Evolutionary conservation across 1,284 basidiomycete species (phyloP).

Genomic region (Somion occarium): DNA sequence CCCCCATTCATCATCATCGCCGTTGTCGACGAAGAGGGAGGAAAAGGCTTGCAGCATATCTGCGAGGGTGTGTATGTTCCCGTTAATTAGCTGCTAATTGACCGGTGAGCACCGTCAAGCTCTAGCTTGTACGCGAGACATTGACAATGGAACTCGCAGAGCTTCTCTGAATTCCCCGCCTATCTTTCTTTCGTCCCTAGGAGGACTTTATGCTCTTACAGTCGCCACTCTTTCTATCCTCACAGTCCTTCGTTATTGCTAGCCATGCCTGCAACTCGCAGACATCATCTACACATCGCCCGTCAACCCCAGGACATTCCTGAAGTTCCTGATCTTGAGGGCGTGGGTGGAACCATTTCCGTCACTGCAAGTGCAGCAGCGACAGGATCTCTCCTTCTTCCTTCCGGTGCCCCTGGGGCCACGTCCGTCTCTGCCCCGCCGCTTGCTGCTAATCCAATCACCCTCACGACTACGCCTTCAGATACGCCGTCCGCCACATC

Average conservation of each 20-base stretch:
- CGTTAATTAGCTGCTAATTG: background rate
- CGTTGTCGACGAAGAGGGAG: no score
- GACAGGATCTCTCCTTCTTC: background rate
- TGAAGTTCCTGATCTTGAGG: slow-evolving; percentile 5
- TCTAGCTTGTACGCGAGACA: background rate
- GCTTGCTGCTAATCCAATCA: slow-evolving; percentile 3
- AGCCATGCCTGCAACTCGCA: slow-evolving; percentile 1
- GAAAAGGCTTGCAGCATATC: no score
- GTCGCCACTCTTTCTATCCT: slow-evolving; percentile 25
- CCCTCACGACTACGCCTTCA: slow-evolving; percentile 6
- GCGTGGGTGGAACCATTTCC: slow-evolving; percentile 7
- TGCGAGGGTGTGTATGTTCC: background rate
- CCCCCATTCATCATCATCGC: no score
- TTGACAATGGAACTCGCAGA: background rate
- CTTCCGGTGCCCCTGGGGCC: background rate
- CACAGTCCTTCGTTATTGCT: slow-evolving; percentile 3
- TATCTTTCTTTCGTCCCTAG: background rate
- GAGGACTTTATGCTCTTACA: slow-evolving; percentile 20
- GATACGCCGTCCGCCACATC: slow-evolving; percentile 9
- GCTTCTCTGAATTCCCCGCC: background rate
- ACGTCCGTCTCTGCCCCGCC: background rate
- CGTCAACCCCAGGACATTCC: slow-evolving; percentile 7
- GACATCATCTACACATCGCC: background rate
- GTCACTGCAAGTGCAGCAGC: background rate
- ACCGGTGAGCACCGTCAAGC: background rate